These are phyloP conservation scores for Sarocladium oryzae DNA, from an alignment of 2,329 filamentous ascomycete genomes.

Conservation along the genomic window DNA sequence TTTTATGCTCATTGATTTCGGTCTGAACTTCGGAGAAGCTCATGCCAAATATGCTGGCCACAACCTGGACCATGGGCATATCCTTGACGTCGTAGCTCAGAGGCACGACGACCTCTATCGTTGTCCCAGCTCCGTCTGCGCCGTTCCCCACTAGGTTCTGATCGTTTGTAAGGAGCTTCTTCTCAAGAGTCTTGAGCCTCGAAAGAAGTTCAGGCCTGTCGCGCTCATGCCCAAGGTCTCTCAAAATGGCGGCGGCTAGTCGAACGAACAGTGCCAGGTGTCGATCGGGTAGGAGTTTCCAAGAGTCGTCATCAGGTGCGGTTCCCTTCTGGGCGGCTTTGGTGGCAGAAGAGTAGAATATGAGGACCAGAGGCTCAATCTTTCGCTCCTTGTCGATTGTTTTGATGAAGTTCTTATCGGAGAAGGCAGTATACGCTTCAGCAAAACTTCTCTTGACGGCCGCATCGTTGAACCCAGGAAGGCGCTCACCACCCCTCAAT, in stretches of 20 bases:
- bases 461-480: conserved; percentile 87
- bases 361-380: conserved; percentile 86
- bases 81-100: conserved; percentile 91
- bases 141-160: conserved; percentile 60
- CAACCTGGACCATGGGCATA: conserved; percentile 86
- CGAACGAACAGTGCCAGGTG: conserved; percentile 93
- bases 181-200: conserved; percentile 76
- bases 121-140: conserved; percentile 33
- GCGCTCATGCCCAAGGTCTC: conserved; percentile 76
- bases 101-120: conserved; percentile 75
- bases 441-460: conserved; percentile 90
- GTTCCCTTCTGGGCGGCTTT: conserved; percentile 71
- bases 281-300: conserved; percentile 87
- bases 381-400: conserved; percentile 90
- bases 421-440: conserved; percentile 88
- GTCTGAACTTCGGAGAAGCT: conserved; percentile 73
- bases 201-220: conserved; percentile 79
- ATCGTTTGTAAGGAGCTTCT: conserved; percentile 88
- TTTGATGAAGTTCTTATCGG: conserved; percentile 80
- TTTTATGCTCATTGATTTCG: conserved; percentile 77
- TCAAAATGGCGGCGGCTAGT: conserved; percentile 71
- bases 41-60: conserved; percentile 79
- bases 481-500: conserved; percentile 71
- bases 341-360: conserved; percentile 92
- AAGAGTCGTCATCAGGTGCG: conserved; percentile 72